Evolutionary conservation across 345 rosid species (phyloP).

Genomic region (Pelargonium nanum): DNA sequence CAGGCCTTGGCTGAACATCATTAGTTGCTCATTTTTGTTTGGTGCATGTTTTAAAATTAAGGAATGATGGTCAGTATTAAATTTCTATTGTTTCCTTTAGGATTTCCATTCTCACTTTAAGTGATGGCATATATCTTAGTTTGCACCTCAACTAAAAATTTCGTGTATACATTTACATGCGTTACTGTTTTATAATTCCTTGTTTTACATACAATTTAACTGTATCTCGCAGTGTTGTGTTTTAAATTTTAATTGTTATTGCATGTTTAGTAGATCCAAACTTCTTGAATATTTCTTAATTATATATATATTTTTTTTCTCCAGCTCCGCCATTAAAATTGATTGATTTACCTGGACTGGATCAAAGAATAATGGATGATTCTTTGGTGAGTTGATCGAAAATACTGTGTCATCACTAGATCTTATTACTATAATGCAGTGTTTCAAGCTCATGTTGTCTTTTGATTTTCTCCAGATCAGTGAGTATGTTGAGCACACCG

Average conservation of each 20-base stretch:
- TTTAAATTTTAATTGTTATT: too few relatives aligned
- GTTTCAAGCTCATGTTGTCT: background rate
- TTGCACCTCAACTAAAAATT: background rate
- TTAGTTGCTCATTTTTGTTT: background rate
- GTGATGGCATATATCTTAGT: background rate
- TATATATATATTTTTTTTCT: slow-evolving; percentile 6
- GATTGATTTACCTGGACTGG: slow-evolving; percentile 94
- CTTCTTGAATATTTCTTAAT: background rate
- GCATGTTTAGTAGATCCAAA: background rate
- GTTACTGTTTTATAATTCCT: background rate
- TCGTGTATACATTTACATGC: background rate
- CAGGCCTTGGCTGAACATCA: background rate
- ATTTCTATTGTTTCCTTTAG: background rate
- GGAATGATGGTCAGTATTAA: background rate
- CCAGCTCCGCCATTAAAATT: slow-evolving; percentile 93
- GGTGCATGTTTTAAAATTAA: too few relatives aligned
- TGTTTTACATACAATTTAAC: too few relatives aligned
- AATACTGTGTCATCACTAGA: background rate
- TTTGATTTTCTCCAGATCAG: slow-evolving; percentile 41
- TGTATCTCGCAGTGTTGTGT: background rate
- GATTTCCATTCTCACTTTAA: background rate
- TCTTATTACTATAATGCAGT: background rate
- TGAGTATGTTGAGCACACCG: slow-evolving; percentile 70
- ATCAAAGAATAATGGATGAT: slow-evolving; percentile 86
- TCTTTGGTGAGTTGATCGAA: slow-evolving; percentile 50